These are phyloP conservation scores for Helenozyma baotianmanensis DNA, from an alignment of 805 yeast genomes.

Conservation along the genomic window DNA sequence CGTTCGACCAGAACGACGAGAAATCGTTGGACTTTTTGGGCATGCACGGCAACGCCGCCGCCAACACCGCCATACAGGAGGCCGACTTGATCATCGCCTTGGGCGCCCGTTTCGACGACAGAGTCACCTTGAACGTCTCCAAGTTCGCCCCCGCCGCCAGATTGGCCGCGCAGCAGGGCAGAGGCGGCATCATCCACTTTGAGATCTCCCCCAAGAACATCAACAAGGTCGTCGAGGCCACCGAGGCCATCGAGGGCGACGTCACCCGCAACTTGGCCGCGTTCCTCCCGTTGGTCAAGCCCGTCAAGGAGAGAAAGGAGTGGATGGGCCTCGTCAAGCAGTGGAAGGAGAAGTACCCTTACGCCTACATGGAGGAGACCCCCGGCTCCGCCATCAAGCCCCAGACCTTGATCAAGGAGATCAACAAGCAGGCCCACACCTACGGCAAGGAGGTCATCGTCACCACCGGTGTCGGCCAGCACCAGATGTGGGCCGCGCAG, in stretches of 20 bases:
- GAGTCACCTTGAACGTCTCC: constrained; percentile 84
- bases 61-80: constrained; percentile 88
- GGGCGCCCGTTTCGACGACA: constrained; percentile 97
- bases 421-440: constrained; percentile 64
- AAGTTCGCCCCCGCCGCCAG: constrained; percentile 94
- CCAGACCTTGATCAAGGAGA: constrained; percentile 80
- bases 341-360: constrained; percentile 88
- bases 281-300: constrained; percentile 65
- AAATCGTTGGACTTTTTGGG: constrained; percentile 95
- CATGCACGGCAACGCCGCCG: constrained; percentile 96
- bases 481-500: constrained; percentile 99
- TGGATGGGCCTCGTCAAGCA: constrained; percentile 73
- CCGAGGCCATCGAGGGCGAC: constrained; percentile 96
- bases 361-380: constrained; percentile 74
- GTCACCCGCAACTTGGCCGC: constrained; percentile 71
- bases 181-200: constrained; percentile 96
- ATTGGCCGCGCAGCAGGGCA: constrained; percentile 77
- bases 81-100: constrained; percentile 92
- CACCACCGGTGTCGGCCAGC: constrained; percentile 99
- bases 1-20: constrained; percentile 86
- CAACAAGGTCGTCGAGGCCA: constrained; percentile 94
- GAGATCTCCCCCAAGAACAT: constrained; percentile 96
- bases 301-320: constrained; percentile 63
- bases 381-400: constrained; percentile 83
- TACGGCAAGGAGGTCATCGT: constrained; percentile 73